Evolutionary conservation across 164 flowering plant genomes (phyloP), one percentile per base, ranked within the genome.

Genomic region (Pachysandra terminalis): DNA sequence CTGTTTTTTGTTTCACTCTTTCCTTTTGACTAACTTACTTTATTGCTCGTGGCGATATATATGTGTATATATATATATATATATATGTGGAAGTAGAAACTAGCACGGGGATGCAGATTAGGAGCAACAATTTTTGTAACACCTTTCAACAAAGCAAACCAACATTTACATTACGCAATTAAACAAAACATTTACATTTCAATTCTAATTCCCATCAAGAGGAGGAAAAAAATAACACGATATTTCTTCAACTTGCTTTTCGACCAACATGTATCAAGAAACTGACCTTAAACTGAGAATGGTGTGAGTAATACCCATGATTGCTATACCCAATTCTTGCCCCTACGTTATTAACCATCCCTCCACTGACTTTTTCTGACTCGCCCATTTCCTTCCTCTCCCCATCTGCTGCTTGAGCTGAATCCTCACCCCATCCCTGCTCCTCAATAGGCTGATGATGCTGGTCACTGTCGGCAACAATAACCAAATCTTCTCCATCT

Each of bases 201-300:
- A 73, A 24, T 41, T 41, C 49, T 65, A 57, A 57, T 65, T 71
- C 74, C 75, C 72, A 73, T 64, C 65, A 54, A 48, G 64, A 28
- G 71, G 64, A 61, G 74, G 63, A 27, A 65, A 75, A 59, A 56
- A 62, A 73, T 6, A 32, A 32, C 37, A 64, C 25, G 66, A 41
- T 70, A 79, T 23, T 53, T 28, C 19, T 48, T 57, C 73, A 64
- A 61, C 56, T 28, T 48, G 71, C 65, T 59, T 41, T 68, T 70
- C 72, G 70, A 49, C 37, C 73, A 75, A 66, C 70, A 69, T 65
- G 49, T 68, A 70, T 27, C 55, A 52, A 69, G 62, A 62, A 72
- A 87, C 96, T 83, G 82, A 93, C 99, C 99, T 96, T 96, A 79
- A 87, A 93, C 90, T 93, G 99, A 49, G 97, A 93, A 87, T 89